Evolutionary conservation across 2,329 filamentous ascomycete species (phyloP).

Genomic region (Penicillium sp.): DNA sequence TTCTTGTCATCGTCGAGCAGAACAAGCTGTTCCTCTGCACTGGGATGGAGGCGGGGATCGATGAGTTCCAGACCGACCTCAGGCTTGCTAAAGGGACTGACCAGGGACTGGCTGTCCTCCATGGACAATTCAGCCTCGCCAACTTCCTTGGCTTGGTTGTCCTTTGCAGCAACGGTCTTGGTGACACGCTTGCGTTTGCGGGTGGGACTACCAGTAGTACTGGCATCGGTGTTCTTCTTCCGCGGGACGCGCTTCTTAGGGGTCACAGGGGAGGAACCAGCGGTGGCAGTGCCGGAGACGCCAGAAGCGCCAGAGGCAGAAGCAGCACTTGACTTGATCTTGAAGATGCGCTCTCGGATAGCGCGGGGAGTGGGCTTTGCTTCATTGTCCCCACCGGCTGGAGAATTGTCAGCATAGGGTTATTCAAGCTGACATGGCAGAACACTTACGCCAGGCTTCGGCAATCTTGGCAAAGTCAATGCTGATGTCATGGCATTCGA

Average conservation of each 20-base stretch:
- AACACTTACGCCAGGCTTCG: conserved; percentile 41
- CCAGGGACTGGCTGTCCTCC: background rate
- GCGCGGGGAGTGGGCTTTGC: conserved; percentile 40
- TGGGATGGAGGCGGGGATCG: background rate
- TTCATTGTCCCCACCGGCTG: conserved; percentile 17
- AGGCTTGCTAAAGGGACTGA: background rate
- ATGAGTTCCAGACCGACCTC: accelerated
- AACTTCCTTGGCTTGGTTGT: background rate
- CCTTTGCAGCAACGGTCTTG: no score
- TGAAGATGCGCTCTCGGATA: conserved; percentile 39
- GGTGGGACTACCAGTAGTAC: background rate
- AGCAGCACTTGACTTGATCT: conserved; percentile 27
- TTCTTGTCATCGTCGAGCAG: background rate
- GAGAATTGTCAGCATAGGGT: background rate
- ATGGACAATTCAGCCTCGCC: background rate
- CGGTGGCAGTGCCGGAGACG: background rate
- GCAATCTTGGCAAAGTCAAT: conserved; percentile 38
- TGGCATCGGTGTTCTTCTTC: background rate
- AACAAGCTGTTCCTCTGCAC: background rate
- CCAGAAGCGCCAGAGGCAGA: background rate
- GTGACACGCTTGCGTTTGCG: background rate
- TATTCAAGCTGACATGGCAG: background rate
- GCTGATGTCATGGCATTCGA: conserved; percentile 40
- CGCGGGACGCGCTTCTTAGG: background rate
- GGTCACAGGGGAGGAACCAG: background rate